Evolutionary conservation across 2,329 filamentous ascomycete species (phyloP).

Genomic region (Coleophoma eucalyptorum): DNA sequence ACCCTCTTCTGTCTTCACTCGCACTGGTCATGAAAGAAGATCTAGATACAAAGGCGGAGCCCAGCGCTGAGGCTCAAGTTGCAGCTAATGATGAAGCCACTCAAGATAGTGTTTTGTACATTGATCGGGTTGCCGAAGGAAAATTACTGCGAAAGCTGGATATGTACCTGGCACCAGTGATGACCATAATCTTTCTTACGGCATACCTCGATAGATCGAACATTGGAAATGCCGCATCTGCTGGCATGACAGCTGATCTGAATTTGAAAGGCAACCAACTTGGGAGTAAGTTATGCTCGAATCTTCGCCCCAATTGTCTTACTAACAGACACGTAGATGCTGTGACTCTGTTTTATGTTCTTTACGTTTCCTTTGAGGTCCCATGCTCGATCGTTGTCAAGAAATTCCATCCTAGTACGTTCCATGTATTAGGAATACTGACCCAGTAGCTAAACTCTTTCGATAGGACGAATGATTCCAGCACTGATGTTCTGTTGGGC

Average conservation of each 20-base stretch:
- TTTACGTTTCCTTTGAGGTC: conserved; percentile 44
- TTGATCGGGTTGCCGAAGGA: conserved; percentile 41
- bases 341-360: conserved; percentile 47
- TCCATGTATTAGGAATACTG: conserved; percentile 23
- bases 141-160: conserved; percentile 45
- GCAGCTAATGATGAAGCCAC: neutral
- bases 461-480: neutral
- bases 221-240: conserved; percentile 34
- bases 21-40: neutral
- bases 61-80: neutral
- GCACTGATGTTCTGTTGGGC: conserved; percentile 36
- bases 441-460: conserved; percentile 9
- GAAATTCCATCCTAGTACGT: conserved; percentile 37
- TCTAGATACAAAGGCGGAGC: neutral
- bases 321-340: conserved; percentile 4
- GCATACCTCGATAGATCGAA: conserved; percentile 52
- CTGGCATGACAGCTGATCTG: conserved; percentile 16
- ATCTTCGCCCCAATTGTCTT: neutral
- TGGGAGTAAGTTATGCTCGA: neutral
- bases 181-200: conserved; percentile 51
- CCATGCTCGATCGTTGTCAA: conserved; percentile 44
- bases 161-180: conserved; percentile 42
- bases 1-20: too few species aligned
- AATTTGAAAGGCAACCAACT: conserved; percentile 10
- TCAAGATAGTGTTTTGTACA: conserved; percentile 1